Conservation (phyloP, 768 basidiomycete genomes). For the Leccinum barrowsii region DNA sequence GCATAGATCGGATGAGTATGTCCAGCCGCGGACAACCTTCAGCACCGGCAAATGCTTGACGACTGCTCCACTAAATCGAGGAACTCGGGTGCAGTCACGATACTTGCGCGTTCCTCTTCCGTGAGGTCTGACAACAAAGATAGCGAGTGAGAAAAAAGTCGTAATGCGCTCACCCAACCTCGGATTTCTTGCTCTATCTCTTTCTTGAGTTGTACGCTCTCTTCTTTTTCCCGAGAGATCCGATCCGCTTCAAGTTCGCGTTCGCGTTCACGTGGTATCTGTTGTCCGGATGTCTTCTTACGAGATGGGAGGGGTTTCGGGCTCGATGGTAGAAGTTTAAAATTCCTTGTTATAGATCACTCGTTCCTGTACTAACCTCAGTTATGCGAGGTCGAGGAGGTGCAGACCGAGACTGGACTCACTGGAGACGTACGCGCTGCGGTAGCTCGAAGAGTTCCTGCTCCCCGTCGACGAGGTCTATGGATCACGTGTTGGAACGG, state of each 20-base stretch:
- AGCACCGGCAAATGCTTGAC: constrained; percentile 90
- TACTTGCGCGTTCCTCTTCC: constrained; percentile 67
- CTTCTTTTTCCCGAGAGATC: constrained; percentile 54
- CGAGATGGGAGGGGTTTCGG: constrained; percentile 44
- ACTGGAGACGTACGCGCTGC: constrained; percentile 55
- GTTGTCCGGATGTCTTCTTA: constrained; percentile 65
- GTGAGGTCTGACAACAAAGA: constrained; percentile 58
- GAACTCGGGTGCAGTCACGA: constrained; percentile 87
- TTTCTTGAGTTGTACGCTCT: constrained; percentile 63
- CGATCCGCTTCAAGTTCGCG: constrained; percentile 70
- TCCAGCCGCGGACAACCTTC: constrained; percentile 88
- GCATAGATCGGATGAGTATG: constrained; percentile 99
- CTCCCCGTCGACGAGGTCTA: constrained; percentile 83
- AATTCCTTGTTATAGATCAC: constrained; percentile 83
- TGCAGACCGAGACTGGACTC: not conserved
- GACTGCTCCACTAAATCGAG: constrained; percentile 92
- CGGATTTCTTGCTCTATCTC: constrained; percentile 86
- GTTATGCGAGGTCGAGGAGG: not conserved
- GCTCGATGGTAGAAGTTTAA: constrained; percentile 67
- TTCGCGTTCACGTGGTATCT: constrained; percentile 32
- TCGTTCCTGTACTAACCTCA: constrained; percentile 49
- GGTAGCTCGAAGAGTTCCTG: constrained; percentile 90
- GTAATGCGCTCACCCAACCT: constrained; percentile 40
- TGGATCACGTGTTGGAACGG: too few relatives aligned
- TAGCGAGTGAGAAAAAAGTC: constrained; percentile 4